Conservation (phyloP, 2,329 filamentous ascomycete genomes). For the Sporothrix curviconia region DNA sequence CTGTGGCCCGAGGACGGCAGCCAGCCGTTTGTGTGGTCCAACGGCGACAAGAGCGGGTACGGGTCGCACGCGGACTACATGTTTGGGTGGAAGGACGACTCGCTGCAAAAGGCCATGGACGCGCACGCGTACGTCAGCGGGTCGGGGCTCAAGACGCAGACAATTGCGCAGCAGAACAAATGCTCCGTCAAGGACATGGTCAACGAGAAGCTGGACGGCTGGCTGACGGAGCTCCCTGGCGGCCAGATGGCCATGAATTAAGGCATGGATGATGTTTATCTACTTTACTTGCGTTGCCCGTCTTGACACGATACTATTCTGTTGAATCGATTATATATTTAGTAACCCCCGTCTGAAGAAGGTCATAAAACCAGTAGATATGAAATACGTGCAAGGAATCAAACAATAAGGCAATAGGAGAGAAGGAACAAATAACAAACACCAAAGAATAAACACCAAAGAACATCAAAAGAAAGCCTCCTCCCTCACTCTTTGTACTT, state of each 20-base stretch:
- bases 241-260: neutral
- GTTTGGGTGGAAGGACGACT: constrained; percentile 29
- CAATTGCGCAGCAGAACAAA: constrained; percentile 27
- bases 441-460: too few relatives aligned
- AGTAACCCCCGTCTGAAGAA: too few relatives aligned
- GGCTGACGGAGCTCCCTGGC: constrained; percentile 26
- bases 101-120: constrained; percentile 23
- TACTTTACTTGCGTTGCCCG: neutral
- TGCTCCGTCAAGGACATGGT: constrained; percentile 25
- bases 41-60: constrained; percentile 24
- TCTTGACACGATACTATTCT: too few relatives aligned
- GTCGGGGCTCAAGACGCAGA: constrained; percentile 27
- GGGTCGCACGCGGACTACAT: constrained; percentile 29
- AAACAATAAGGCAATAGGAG: too few relatives aligned
- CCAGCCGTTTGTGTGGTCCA: constrained; percentile 26
- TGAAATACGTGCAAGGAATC: too few relatives aligned
- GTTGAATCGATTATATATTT: too few relatives aligned
- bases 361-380: too few relatives aligned
- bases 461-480: too few relatives aligned
- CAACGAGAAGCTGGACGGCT: constrained; percentile 28
- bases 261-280: neutral
- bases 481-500: neutral
- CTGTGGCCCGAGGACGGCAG: constrained; percentile 31
- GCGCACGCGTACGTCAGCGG: neutral
- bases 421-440: too few relatives aligned